Conservation (phyloP, 2,329 filamentous ascomycete genomes). For the Pleurostoma richardsiae region DNA sequence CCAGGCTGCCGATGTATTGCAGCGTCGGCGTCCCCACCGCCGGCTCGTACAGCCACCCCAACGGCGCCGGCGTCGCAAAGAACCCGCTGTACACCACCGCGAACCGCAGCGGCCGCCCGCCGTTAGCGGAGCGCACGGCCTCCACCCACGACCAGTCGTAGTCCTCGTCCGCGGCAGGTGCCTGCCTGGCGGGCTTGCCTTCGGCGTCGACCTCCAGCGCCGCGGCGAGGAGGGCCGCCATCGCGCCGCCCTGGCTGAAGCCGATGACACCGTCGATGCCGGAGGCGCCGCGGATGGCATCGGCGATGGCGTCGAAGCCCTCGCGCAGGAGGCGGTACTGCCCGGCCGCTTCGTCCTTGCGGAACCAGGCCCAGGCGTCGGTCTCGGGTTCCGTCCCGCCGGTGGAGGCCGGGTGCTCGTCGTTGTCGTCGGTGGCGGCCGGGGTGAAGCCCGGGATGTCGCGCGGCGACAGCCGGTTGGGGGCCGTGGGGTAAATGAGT, state of each 20-base stretch:
- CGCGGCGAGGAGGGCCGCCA: conserved; percentile 67
- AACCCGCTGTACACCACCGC: conserved; percentile 77
- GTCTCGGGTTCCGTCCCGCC: conserved; percentile 21
- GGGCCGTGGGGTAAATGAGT: conserved; percentile 66
- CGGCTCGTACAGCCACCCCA: conserved; percentile 70
- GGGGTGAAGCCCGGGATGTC: conserved; percentile 67
- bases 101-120: conserved; percentile 52
- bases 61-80: conserved; percentile 53
- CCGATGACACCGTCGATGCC: conserved; percentile 75
- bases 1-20: conserved; percentile 78
- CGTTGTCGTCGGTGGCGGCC: conserved; percentile 19
- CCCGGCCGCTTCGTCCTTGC: conserved; percentile 60
- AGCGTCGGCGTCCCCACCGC: conserved; percentile 71
- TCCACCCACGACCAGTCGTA: conserved; percentile 33
- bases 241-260: conserved; percentile 75
- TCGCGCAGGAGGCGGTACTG: conserved; percentile 66
- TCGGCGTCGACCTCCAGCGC: conserved; percentile 55
- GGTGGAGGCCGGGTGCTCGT: conserved; percentile 15
- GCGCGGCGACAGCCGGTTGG: conserved; percentile 53
- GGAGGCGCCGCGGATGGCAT: conserved; percentile 52
- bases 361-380: conserved; percentile 79
- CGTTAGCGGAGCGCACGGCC: conserved; percentile 44
- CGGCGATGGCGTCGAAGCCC: conserved; percentile 60
- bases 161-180: conserved; percentile 24
- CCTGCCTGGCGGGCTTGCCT: conserved; percentile 29